Evolutionary conservation across 495 filamentous ascomycete species (phyloP).

Genomic region (Cladorrhinum samala): DNA sequence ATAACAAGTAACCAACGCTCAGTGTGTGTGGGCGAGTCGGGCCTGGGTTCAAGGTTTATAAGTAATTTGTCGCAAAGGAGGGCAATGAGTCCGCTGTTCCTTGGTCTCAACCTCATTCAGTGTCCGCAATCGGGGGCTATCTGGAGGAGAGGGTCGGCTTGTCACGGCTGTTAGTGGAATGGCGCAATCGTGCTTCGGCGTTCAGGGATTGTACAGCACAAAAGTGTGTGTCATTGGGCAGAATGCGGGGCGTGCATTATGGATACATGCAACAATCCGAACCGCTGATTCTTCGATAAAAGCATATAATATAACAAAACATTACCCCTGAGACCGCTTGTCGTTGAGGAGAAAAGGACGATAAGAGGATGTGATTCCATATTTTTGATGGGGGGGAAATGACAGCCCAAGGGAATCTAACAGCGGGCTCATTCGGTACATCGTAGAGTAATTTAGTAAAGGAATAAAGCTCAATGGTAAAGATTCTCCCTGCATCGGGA

Average conservation of each 20-base stretch:
- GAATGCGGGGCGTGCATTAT: background rate
- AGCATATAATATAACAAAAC: background rate
- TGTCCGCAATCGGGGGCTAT: background rate
- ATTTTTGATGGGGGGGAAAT: too few species aligned
- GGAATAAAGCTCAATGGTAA: too few species aligned
- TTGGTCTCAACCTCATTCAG: too few species aligned
- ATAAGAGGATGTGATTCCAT: background rate
- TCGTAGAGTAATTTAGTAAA: too few species aligned
- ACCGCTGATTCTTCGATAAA: background rate
- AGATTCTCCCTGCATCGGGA: too few species aligned
- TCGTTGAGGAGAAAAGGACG: background rate
- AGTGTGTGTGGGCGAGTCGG: too few species aligned
- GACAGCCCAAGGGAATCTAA: too few species aligned
- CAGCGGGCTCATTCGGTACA: too few species aligned
- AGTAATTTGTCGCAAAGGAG: too few species aligned
- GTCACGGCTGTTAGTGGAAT: background rate
- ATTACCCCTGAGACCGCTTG: background rate
- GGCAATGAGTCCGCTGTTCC: too few species aligned
- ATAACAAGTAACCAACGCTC: too few species aligned
- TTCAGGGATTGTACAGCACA: background rate
- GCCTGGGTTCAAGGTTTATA: too few species aligned
- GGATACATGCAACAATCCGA: background rate
- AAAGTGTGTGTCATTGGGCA: background rate
- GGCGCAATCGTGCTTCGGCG: background rate
- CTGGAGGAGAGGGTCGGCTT: background rate